Conservation (phyloP, 495 filamentous ascomycete species). For the Aspergillus sclerotioniger region DNA sequence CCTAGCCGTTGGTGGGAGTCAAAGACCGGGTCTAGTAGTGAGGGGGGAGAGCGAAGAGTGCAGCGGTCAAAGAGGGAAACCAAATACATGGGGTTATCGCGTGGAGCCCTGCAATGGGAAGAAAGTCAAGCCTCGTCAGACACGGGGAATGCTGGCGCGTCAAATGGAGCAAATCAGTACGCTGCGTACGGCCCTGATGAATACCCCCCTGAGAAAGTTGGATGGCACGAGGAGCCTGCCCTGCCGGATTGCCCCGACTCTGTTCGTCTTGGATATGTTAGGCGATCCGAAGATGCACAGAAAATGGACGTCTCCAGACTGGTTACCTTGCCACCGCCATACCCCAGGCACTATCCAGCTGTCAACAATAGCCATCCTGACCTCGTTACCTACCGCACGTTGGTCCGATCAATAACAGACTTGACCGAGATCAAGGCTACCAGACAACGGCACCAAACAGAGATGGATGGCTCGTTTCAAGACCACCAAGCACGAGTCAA, state of each 20-base stretch:
- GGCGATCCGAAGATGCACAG: constrained; percentile 33
- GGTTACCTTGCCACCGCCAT: constrained; percentile 89
- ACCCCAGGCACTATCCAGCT: constrained; percentile 88
- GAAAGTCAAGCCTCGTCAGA: constrained; percentile 34
- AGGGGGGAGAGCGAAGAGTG: constrained; percentile 46
- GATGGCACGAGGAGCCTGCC: constrained; percentile 64
- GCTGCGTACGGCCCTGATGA: constrained; percentile 57
- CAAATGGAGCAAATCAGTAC: constrained; percentile 31
- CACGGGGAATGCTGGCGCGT: constrained; percentile 25
- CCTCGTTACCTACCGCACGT: constrained; percentile 69
- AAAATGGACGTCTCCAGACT: constrained; percentile 86
- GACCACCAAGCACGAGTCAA: constrained; percentile 41
- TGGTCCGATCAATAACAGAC: constrained; percentile 75
- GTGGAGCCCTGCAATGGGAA: constrained; percentile 66
- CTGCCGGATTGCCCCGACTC: constrained; percentile 29
- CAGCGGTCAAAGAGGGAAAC: constrained; percentile 82
- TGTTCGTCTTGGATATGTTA: constrained; percentile 13
- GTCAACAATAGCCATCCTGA: constrained; percentile 95
- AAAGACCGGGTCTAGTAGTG: constrained; percentile 50
- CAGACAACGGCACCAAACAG: constrained; percentile 54
- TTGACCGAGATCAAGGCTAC: constrained; percentile 67
- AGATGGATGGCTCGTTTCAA: constrained; percentile 36
- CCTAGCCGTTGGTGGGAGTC: constrained; percentile 96
- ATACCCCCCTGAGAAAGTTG: constrained; percentile 83
- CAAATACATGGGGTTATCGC: constrained; percentile 90